Evolutionary conservation across 2,329 filamentous ascomycete genomes (phyloP), one percentile per base, ranked within the genome.

Genomic region (Fusarium mangiferae): DNA sequence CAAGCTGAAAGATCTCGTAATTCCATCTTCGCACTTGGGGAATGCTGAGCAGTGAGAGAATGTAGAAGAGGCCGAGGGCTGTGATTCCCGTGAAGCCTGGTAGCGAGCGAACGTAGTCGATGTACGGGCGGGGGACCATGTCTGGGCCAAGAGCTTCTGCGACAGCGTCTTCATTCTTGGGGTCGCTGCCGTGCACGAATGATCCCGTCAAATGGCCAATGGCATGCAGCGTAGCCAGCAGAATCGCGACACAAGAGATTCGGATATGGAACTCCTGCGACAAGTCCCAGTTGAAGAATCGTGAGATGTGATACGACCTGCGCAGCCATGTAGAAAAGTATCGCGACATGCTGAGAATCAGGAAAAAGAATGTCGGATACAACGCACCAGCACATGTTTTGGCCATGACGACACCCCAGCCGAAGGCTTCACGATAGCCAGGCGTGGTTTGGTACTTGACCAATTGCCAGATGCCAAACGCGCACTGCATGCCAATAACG

Each of bases 321-420:
- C 88, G 83, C 44, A 89, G 77, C 61, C 85, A 85, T 0, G 88
- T 90, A 5, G 88, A 85, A 26, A 89, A 84, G 80, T 87, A 89
- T 35, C 88, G 81, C 20, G 86, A 89, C 88, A 90, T 90, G 74
- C 87, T 89, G 10, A 90, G 80, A 12, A 90, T 82, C 64, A 90
- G 81, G 73, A 90, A 89, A 80, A 90, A 90, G 63, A 90, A 84
- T 3, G 87, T 89, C 24, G 88, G 87, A 55, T 89, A 90, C 3
- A 90, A 74, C 0, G 86, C 85, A 7, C 89, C 89, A 15, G 88
- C 87, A 48, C 82, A 86, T 0, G 86, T 85, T 78, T 90, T 90
- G 7, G 88, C 86, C 56, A 90, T 76, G 8, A 88, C 86, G 13
- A 88, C 84, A 11, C 88, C 88, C 87, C 87, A 89, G 18, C 87